phyloP scores from a whole-genome alignment of 257 asterid species.

The Apocynum venetum region DNA sequence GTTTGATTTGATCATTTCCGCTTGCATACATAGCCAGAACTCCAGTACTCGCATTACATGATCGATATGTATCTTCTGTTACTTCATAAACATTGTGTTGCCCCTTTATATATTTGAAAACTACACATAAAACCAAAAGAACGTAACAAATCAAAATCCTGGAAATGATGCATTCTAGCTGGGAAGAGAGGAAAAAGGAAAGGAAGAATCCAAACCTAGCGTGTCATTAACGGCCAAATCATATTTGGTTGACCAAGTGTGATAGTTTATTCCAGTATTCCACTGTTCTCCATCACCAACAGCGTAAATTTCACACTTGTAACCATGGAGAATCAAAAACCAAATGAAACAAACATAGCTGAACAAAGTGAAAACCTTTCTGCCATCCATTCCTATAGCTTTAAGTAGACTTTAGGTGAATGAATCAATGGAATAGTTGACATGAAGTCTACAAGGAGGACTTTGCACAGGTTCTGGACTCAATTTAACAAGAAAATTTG shows the following conservation, averaged over 20 bases:
- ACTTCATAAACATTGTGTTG: slow-evolving; percentile 17
- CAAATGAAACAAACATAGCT: background rate
- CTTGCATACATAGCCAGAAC: slow-evolving; percentile 1
- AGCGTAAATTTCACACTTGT: slow-evolving; percentile 5
- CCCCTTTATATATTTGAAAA: slow-evolving; percentile 17
- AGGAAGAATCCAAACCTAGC: slow-evolving; percentile 5
- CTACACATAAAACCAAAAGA: slow-evolving; percentile 2
- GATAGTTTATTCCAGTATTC: slow-evolving; percentile 13
- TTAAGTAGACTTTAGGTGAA: background rate
- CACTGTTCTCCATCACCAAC: slow-evolving; percentile 20
- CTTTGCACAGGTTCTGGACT: background rate
- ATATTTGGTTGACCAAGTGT: slow-evolving; percentile 10
- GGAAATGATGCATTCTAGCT: background rate
- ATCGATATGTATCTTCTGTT: slow-evolving; percentile 15
- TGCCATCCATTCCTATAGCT: background rate
- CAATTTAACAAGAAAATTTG: background rate
- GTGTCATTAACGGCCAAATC: slow-evolving; percentile 7
- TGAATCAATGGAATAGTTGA: background rate
- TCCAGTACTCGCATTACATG: slow-evolving; percentile 8
- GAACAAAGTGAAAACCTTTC: background rate
- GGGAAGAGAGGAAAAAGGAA: background rate
- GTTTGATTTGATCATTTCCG: slow-evolving; percentile 19
- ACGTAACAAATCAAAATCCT: background rate
- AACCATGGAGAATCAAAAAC: background rate
- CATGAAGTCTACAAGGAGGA: too few species aligned